Evolutionary conservation across 768 basidiomycete genomes (phyloP), one percentile per base, ranked within the genome.

Genomic region (Lactarius hengduanensis): DNA sequence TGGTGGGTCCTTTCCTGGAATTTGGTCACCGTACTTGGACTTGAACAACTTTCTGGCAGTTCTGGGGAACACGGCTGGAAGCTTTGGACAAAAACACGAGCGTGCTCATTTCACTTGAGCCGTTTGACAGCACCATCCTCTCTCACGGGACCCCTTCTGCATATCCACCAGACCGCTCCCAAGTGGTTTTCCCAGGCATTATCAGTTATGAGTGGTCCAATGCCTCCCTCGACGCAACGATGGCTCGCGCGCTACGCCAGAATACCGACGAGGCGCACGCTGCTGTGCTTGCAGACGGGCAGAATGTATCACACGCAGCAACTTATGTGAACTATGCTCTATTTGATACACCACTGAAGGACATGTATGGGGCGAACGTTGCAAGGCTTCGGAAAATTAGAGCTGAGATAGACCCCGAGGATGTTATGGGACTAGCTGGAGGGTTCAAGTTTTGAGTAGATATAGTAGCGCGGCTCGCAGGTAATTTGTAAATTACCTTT

Each of bases 171-270:
- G 63, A 65, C 16, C 64, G 68, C 38, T 59, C 64, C 4, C 64
- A 55, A 1, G 45, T 54, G 4, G 1, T 69, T 55, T 54, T 66
- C 30, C 68, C 64, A 6, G 28, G 57, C 9, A 8, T 2, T 53
- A 2, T 62, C 30, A 2, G 3, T 10, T 7, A 47, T 28, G 0
- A 5, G 13, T 69, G 55, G 26, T 3, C n/a, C 1, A 43, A 64
- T 6, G 57, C 78, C 20, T 47, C 73, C 5, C 73, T 73, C 1
- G 86, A 87, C 67, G 73, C 72, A 8, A 65, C 71, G 30, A 78
- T 86, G 58, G 73, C 80, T n/a, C 54, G 76, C 22, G 80, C 82
- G 8, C 74, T 79, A 18, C 73, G 72, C n/a, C 63, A 53, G 11
- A n/a, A 28, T 13, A 26, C 63, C 0, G 38, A 53, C 8, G 11